Base-by-base conservation (phyloP, 805 yeast genomes). In the Candida krabiensis region DNA sequence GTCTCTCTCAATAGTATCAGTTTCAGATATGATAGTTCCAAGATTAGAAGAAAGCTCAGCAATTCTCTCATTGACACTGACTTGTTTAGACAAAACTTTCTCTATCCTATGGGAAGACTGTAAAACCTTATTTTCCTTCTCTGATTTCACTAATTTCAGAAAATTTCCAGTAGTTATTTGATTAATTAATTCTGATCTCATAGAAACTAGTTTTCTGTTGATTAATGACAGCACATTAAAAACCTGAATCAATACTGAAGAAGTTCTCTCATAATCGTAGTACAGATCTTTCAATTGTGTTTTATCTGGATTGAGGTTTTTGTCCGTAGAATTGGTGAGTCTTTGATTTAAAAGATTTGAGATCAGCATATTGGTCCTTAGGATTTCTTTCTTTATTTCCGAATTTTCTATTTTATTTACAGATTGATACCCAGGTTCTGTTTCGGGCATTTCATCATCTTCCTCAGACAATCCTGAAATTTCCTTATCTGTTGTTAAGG, bases 31-130 rank as follows among this genome's bases (percentile, higher is more conserved):
- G 4, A 52, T 19, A 9, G 33, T 16, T 14, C 43, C 52, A 27
- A 46, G 27, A 4, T 32, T 19, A 1, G 29, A 21, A 16, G 39
- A 23, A 9, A 52, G 4, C 42, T 49, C 30, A 60, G 29, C 24
- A 24, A 53, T 14, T 29, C 45, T 43, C 11, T 34, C 27, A 6
- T 43, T 52, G 30, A 60, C 21, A 9, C 27, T 23, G 2, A 35
- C 26, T 35, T 60, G 63, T 34, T 75, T 67, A 4, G 55, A 46
- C 9, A 57, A 47, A 27, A 67, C 46, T 9, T 38, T 19, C 12
- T 43, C 40, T 46, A 76, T 70, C 40, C 72, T 68, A 5, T 47
- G 49, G n/a, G 12, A 13, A n/a, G 35, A 25, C 11, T 46, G 14
- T 4, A 55, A 44, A 1, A 40, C 37, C 12, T 49, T 45, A 3